These are phyloP conservation scores for Amphibolis antarctica DNA, from an alignment of 106 monocot genomes.

Conservation along the genomic window DNA sequence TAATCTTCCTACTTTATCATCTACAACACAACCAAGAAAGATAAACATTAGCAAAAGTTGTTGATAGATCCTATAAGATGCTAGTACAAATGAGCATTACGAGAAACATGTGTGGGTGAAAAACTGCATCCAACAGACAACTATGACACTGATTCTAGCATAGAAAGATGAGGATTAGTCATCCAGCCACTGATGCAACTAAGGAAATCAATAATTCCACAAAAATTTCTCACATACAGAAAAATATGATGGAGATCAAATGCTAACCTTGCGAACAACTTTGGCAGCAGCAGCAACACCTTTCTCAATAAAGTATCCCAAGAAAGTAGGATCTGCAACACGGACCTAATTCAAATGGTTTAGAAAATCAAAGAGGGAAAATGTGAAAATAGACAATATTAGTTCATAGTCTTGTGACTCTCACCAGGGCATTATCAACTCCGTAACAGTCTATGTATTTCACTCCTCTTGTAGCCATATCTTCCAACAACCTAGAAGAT, in stretches of 20 bases:
- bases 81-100: too few species aligned
- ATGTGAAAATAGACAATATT: background rate
- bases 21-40: too few species aligned
- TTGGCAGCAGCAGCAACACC: conserved; percentile 86
- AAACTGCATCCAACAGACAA: too few species aligned
- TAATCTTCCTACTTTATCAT: too few species aligned
- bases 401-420: conserved; percentile 20
- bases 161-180: too few species aligned
- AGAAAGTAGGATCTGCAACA: conserved; percentile 92
- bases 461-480: conserved; percentile 90
- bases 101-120: too few species aligned
- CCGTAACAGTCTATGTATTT: conserved; percentile 93
- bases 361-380: conserved; percentile 1
- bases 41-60: too few species aligned
- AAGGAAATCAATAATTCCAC: too few species aligned
- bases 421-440: conserved; percentile 94
- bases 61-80: too few species aligned
- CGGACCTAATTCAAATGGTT: conserved; percentile 52
- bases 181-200: too few species aligned
- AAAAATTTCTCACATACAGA: background rate
- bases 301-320: conserved; percentile 96
- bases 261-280: conserved; percentile 93
- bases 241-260: background rate
- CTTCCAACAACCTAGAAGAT: conserved; percentile 76
- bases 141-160: too few species aligned